Evolutionary conservation across 768 basidiomycete genomes (phyloP).

Genomic region (Rhodotorula graminis): DNA sequence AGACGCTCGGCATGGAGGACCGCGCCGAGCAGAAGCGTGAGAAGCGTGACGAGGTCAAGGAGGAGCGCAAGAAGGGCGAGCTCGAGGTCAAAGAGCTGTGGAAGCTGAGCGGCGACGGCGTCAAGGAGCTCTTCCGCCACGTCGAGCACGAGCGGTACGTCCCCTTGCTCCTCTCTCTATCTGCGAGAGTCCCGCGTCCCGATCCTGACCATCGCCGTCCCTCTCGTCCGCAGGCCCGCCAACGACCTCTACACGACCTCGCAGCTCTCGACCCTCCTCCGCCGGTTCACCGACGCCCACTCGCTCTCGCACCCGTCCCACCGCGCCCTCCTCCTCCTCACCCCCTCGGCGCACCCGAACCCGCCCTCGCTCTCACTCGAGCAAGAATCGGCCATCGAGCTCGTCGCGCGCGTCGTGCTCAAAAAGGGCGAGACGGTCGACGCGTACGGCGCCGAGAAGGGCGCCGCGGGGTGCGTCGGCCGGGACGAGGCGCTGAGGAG

Average conservation of each 20-base stretch:
- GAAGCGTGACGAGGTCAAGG: neutral
- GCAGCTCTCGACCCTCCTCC: constrained; percentile 17
- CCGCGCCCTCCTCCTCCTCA: constrained; percentile 20
- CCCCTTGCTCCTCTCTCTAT: neutral
- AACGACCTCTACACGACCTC: constrained; percentile 20
- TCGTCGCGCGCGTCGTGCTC: constrained; percentile 6
- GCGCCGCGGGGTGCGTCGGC: neutral
- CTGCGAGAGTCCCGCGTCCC: neutral
- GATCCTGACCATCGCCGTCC: neutral
- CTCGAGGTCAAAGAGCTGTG: constrained; percentile 22
- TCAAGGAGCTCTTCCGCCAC: neutral
- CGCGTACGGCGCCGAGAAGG: neutral
- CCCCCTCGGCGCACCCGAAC: neutral
- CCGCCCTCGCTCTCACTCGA: neutral
- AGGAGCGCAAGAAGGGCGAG: neutral
- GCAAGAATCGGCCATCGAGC: constrained; percentile 2
- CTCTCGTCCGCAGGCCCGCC: neutral
- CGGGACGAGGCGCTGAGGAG: constrained; percentile 22
- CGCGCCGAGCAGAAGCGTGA: neutral
- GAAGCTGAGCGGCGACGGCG: constrained; percentile 9
- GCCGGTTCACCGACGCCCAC: constrained; percentile 1
- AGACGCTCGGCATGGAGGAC: neutral
- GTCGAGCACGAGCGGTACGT: constrained; percentile 19
- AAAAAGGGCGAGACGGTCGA: constrained; percentile 21
- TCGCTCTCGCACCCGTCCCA: constrained; percentile 22